Evolutionary conservation across 2,329 filamentous ascomycete genomes (phyloP).

Genomic region (Fusarium camptoceras): DNA sequence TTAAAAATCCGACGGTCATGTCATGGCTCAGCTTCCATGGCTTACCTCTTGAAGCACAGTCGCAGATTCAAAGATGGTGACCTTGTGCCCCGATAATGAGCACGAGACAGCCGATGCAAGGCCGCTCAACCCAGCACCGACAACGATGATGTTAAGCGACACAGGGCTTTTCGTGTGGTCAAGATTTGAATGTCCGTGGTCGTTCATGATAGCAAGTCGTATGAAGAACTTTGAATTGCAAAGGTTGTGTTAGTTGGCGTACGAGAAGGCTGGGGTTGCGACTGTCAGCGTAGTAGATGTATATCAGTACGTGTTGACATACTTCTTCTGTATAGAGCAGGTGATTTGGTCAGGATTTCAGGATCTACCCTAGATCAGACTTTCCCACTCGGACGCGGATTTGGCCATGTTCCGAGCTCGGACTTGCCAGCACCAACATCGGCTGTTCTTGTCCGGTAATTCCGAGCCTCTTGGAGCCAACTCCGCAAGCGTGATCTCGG

Average conservation of each 20-base stretch:
- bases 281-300: background rate
- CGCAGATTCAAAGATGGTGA: conserved; percentile 58
- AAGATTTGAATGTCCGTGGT: background rate
- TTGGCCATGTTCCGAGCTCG: background rate
- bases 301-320: background rate
- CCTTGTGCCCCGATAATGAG: conserved; percentile 53
- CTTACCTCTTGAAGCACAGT: conserved; percentile 53
- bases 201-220: background rate
- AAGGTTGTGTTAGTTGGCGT: background rate
- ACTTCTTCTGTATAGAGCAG: background rate
- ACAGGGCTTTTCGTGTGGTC: background rate
- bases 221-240: background rate
- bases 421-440: too few relatives aligned
- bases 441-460: background rate
- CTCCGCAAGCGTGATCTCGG: background rate
- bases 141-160: conserved; percentile 53
- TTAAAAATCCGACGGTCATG: background rate
- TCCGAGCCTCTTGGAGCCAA: background rate
- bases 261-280: background rate
- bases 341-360: background rate
- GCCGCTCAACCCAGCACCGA: conserved; percentile 59
- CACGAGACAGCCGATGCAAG: conserved; percentile 55
- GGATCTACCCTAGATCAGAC: background rate
- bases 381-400: background rate
- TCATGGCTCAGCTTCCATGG: background rate